Conservation (phyloP, 305 asterid species). For the Stenogyne calaminthoides region DNA sequence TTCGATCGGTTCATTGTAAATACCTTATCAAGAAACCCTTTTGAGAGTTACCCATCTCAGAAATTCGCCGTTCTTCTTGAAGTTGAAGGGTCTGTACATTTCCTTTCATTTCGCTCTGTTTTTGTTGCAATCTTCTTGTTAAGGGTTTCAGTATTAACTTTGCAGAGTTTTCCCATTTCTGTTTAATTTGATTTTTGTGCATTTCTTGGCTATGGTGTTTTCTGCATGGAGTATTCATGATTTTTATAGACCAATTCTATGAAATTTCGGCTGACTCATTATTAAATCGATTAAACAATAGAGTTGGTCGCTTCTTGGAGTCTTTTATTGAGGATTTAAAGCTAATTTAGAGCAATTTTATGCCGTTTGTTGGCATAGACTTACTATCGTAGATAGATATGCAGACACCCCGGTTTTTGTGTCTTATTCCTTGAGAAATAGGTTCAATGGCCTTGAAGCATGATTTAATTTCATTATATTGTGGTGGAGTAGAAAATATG, state of each 20-base stretch:
- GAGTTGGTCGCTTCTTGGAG: not conserved
- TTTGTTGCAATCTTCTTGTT: not conserved
- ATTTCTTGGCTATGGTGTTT: slow-evolving; percentile 21
- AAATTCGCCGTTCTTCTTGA: slow-evolving; percentile 76
- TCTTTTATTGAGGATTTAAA: not conserved
- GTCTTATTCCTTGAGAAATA: too few species aligned
- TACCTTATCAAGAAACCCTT: slow-evolving; percentile 30
- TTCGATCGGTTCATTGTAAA: slow-evolving; percentile 38
- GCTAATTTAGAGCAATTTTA: slow-evolving; percentile 5
- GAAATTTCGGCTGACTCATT: not conserved
- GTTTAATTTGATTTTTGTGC: not conserved
- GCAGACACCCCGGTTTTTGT: not conserved
- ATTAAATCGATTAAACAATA: not conserved
- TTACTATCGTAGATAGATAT: not conserved
- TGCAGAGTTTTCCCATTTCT: not conserved
- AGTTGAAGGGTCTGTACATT: slow-evolving; percentile 77
- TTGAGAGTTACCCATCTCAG: slow-evolving; percentile 42
- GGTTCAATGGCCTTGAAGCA: too few species aligned
- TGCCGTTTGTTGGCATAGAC: slow-evolving; percentile 10
- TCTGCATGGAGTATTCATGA: slow-evolving; percentile 12
- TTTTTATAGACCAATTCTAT: not conserved
- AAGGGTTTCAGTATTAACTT: not conserved
- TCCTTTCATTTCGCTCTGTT: not conserved
- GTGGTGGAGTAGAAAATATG: slow-evolving; percentile 2
- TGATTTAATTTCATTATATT: not conserved